Base-by-base conservation (phyloP, 768 basidiomycete genomes). In the Tremella mesenterica region DNA sequence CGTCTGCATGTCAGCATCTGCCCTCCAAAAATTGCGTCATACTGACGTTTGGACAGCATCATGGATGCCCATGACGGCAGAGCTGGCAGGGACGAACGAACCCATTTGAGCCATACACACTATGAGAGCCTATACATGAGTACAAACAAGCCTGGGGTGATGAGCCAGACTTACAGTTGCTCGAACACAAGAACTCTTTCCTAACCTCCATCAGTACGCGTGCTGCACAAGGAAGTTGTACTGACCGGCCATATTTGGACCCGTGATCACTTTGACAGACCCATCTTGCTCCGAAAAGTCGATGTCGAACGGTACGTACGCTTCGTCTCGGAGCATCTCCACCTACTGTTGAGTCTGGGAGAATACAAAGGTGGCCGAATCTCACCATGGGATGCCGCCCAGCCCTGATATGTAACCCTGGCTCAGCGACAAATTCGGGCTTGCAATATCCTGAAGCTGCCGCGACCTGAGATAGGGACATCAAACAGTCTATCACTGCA, bases 321-420 rank as follows among this genome's bases (percentile, higher is more conserved):
- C 88, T 56, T 86, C 82, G 1, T 83, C 75, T 33, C 82, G 77
- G 20, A 91, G 73, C 8, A 79, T 79, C 70, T 95, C 92, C 14
- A 92, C 68, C 70, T 71, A 41, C 12, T n/a, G 34, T 36, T 16
- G 9, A 4, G 26, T 16, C 8, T 27, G 39, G n/a, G n/a, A 5
- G 38, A 41, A 5, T 8, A 41, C 38, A 5, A 23, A 5, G 4
- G n/a, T 20, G 14, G 34, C 18, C 1, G 13, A 30, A 27, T 46
- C 60, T 58, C 28, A 67, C 81, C 81, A 97, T 89, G 0, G 93
- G 93, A 76, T 99, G 93, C 10, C 90, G 79, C 0, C 88, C 92
- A n/a, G 84, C 81, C 10, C 79, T 73, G 27, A 96, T 85, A 55
- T 87, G 83, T 12, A 96, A 75, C 23, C 71, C 71, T 44, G 83